Evolutionary conservation across 345 rosid species (phyloP).

Genomic region (Lenwebbia sp.): DNA sequence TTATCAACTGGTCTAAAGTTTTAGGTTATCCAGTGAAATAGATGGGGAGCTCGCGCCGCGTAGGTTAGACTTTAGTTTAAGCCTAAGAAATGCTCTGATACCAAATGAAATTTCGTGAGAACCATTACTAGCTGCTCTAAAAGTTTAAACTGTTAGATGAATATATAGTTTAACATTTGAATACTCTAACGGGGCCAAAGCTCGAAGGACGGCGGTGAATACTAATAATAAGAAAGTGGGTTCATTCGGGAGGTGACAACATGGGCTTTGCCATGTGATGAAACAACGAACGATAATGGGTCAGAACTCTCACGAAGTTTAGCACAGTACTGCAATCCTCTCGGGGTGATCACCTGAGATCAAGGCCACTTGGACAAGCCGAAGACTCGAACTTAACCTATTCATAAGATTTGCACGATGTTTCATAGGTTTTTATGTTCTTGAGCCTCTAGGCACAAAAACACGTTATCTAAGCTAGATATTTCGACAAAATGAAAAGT

Average conservation of each 20-base stretch:
- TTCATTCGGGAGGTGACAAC: not conserved
- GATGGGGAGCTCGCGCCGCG: not conserved
- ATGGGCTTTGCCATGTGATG: not conserved
- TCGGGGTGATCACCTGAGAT: rapidly evolving
- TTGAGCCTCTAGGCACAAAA: not conserved
- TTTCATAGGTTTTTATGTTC: too few relatives aligned
- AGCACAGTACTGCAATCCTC: not conserved
- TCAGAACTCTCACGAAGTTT: not conserved
- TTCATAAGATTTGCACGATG: not conserved
- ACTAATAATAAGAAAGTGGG: not conserved
- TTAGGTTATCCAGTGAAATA: not conserved
- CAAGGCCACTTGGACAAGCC: not conserved
- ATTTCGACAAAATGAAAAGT: not conserved
- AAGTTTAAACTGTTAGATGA: too few relatives aligned
- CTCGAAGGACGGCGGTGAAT: not conserved
- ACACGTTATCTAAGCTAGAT: not conserved
- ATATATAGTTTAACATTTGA: not conserved
- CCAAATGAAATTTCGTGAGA: not conserved
- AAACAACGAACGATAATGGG: not conserved
- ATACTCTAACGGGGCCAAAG: not conserved
- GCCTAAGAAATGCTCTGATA: not conserved
- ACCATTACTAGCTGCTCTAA: too few relatives aligned
- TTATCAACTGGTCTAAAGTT: not conserved
- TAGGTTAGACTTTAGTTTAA: not conserved
- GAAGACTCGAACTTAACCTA: not conserved